Conservation (phyloP, 2,329 filamentous ascomycete species). For the Dactylellina leptospora region DNA sequence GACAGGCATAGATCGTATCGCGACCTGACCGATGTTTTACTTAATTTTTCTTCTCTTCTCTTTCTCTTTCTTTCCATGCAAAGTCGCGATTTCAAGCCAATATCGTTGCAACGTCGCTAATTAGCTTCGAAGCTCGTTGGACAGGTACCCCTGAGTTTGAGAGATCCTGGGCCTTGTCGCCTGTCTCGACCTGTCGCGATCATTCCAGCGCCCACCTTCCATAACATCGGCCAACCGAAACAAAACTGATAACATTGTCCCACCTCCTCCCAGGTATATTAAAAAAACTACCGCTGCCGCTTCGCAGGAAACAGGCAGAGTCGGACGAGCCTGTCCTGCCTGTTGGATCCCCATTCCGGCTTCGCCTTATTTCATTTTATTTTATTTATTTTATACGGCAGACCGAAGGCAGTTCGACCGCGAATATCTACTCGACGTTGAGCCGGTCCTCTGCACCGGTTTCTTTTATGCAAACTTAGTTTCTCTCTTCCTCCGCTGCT, state of each 20-base stretch:
- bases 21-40: not conserved
- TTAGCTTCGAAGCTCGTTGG: constrained; percentile 44
- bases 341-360: constrained; percentile 49
- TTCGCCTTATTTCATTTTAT: constrained; percentile 23
- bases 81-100: constrained; percentile 40
- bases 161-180: constrained; percentile 23
- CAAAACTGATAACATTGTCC: constrained; percentile 47
- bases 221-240: constrained; percentile 51
- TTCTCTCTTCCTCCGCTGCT: constrained; percentile 10
- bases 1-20: constrained; percentile 17
- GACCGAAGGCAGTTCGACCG: not conserved
- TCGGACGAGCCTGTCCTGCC: constrained; percentile 41
- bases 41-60: not conserved
- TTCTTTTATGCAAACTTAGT: not conserved
- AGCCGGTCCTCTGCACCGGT: constrained; percentile 15
- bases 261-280: constrained; percentile 25
- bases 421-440: constrained; percentile 40
- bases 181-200: constrained; percentile 43
- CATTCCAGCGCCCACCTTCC: constrained; percentile 42
- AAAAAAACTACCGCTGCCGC: constrained; percentile 36
- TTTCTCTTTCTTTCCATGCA: constrained; percentile 3
- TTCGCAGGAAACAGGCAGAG: constrained; percentile 32
- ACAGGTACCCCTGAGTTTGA: constrained; percentile 54
- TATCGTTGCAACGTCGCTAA: constrained; percentile 52
- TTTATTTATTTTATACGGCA: constrained; percentile 1